A percentile compares a stretch with the other conserved stretches of the same genome.
phyloP scores from a whole-genome alignment of 2,329 filamentous ascomycete species.

The Epicoccum nigrum region DNA sequence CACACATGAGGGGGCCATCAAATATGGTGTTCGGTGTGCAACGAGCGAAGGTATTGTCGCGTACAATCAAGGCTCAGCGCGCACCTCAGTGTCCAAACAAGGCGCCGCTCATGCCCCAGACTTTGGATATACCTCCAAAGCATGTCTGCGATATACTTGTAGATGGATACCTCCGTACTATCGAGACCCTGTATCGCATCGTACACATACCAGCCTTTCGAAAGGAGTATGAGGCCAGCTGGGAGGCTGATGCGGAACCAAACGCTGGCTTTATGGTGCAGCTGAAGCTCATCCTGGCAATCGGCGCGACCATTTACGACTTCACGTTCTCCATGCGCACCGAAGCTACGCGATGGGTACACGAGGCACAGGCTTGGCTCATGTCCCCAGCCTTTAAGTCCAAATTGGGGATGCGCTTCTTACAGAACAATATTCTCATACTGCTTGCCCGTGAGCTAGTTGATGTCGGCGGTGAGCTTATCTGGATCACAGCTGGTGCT shows the following conservation, averaged over 20 bases:
- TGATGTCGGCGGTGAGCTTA: slow-evolving; percentile 43
- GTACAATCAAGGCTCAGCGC: slow-evolving; percentile 58
- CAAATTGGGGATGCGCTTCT: slow-evolving; percentile 55
- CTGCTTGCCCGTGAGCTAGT: slow-evolving; percentile 47
- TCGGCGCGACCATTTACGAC: slow-evolving; percentile 61
- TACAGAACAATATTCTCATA: slow-evolving; percentile 55
- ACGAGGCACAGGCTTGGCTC: slow-evolving; percentile 63
- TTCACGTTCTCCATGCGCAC: slow-evolving; percentile 57
- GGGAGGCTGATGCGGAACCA: slow-evolving; percentile 43
- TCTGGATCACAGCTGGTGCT: slow-evolving; percentile 48
- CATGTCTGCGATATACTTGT: slow-evolving; percentile 56
- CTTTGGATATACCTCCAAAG: slow-evolving; percentile 55
- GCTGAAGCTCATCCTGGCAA: slow-evolving; percentile 63
- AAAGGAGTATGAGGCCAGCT: slow-evolving; percentile 59
- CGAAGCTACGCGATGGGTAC: slow-evolving; percentile 62
- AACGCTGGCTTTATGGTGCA: slow-evolving; percentile 60
- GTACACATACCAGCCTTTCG: slow-evolving; percentile 60
- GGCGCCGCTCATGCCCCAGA: slow-evolving; percentile 45
- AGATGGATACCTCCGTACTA: slow-evolving; percentile 56
- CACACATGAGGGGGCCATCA: slow-evolving; percentile 47
- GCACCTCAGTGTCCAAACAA: slow-evolving; percentile 55
- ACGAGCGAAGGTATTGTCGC: slow-evolving; percentile 61
- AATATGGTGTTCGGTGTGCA: slow-evolving; percentile 49
- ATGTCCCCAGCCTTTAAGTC: slow-evolving; percentile 61
- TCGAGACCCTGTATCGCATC: slow-evolving; percentile 57